A percentile compares a stretch with the other conserved stretches of the same genome.
phyloP scores from a whole-genome alignment of 352 stramenopile species.

The Globisporangium middletonii region DNA sequence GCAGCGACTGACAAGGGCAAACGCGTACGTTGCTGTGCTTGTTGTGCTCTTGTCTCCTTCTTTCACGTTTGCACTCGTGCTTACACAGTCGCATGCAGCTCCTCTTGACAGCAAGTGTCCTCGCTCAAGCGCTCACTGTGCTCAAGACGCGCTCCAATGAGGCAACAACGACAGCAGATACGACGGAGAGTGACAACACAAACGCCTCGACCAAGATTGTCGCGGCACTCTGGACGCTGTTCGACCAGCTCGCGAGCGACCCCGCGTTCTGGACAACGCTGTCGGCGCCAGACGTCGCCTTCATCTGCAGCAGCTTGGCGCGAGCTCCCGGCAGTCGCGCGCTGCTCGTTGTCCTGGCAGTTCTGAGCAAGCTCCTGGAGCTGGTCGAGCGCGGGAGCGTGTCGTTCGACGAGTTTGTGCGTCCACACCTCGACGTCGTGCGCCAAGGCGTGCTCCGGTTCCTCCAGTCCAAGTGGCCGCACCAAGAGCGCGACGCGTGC shows the following conservation, averaged over 20 bases:
- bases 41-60: too few species aligned
- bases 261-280: constrained; percentile 41
- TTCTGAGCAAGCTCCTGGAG: constrained; percentile 55
- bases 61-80: too few species aligned
- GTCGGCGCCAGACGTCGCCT: constrained; percentile 51
- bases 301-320: constrained; percentile 56
- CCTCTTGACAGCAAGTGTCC: constrained; percentile 32
- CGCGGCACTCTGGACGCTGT: constrained; percentile 41
- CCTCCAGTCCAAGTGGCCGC: constrained; percentile 59
- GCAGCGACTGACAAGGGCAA: constrained; percentile 38
- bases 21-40: constrained; percentile 18
- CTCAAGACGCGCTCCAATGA: constrained; percentile 32
- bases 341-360: constrained; percentile 32
- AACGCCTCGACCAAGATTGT: constrained; percentile 4
- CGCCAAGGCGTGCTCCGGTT: constrained; percentile 55
- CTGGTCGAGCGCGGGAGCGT: constrained; percentile 38
- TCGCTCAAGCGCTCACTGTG: constrained; percentile 37
- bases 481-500: constrained; percentile 66
- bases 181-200: not conserved
- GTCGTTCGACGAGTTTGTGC: constrained; percentile 36
- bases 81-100: constrained; percentile 27
- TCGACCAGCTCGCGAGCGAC: constrained; percentile 28
- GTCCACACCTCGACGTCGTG: constrained; percentile 49
- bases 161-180: constrained; percentile 4
- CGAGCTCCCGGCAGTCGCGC: constrained; percentile 21